These are phyloP conservation scores for Populus ilicifolia DNA, from an alignment of 345 rosid species.

Conservation along the genomic window DNA sequence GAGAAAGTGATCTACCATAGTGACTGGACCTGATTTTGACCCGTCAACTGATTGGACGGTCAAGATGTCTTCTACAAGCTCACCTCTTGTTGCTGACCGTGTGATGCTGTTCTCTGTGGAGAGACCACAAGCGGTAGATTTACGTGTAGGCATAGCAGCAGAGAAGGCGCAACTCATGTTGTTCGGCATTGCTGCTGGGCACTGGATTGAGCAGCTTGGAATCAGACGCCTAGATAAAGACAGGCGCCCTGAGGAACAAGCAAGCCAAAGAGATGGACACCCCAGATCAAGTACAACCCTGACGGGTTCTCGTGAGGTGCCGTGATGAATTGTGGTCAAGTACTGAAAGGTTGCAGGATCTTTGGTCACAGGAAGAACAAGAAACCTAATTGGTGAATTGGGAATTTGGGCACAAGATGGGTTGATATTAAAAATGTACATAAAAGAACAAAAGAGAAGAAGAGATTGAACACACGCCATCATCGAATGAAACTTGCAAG, in stretches of 20 bases:
- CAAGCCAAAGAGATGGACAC: slow-evolving; percentile 50
- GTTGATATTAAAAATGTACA: not conserved
- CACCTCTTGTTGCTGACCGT: slow-evolving; percentile 36
- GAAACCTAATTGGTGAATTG: not conserved
- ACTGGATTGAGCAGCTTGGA: slow-evolving; percentile 55
- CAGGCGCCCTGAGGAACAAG: slow-evolving; percentile 28
- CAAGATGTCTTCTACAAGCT: slow-evolving; percentile 42
- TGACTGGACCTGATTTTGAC: slow-evolving; percentile 7
- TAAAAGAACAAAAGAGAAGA: slow-evolving; percentile 17
- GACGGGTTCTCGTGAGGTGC: slow-evolving; percentile 24
- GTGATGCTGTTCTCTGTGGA: slow-evolving; percentile 29
- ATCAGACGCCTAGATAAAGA: slow-evolving; percentile 26
- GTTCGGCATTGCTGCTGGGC: slow-evolving; percentile 31
- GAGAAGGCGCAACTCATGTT: not conserved
- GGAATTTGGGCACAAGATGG: slow-evolving; percentile 20
- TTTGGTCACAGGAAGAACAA: slow-evolving; percentile 43
- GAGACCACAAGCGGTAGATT: slow-evolving; percentile 33
- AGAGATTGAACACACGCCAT: slow-evolving; percentile 34
- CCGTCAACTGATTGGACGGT: slow-evolving; percentile 35
- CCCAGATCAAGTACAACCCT: slow-evolving; percentile 57
- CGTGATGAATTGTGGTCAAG: slow-evolving; percentile 42
- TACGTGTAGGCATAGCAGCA: not conserved
- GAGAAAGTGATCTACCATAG: slow-evolving; percentile 32
- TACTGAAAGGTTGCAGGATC: slow-evolving; percentile 62
- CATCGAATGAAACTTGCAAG: not conserved